Evolutionary conservation across 139 green algal species (phyloP).

Genomic region (Chlamydomonas asymmetrica): DNA sequence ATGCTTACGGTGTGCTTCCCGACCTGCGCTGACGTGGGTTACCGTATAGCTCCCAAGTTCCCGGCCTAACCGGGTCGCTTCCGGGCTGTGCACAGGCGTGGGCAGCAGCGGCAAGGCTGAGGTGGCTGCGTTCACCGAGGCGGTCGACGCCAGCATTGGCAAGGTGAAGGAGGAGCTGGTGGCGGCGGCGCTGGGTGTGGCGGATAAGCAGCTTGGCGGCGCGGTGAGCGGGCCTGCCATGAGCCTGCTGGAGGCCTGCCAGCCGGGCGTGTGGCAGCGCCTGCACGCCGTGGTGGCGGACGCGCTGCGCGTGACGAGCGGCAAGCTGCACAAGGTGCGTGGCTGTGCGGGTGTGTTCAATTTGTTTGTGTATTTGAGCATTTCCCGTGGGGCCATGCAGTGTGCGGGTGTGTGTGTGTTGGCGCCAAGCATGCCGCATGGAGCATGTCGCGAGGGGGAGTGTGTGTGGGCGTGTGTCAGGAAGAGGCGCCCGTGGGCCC

Average conservation of each 20-base stretch:
- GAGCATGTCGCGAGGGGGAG: too few relatives aligned
- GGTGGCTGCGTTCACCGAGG: neutral
- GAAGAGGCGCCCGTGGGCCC: too few relatives aligned
- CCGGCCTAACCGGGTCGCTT: neutral
- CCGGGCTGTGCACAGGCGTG: neutral
- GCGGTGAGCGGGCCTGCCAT: conserved; percentile 26
- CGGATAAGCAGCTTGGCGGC: conserved; percentile 12
- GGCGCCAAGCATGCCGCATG: too few relatives aligned
- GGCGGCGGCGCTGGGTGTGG: neutral
- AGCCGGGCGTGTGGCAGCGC: conserved; percentile 67
- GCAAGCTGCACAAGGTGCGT: neutral
- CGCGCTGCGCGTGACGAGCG: conserved; percentile 27
- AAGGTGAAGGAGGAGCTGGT: conserved; percentile 10
- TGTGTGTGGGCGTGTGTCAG: too few relatives aligned
- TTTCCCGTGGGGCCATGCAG: too few relatives aligned
- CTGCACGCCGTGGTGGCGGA: conserved; percentile 45
- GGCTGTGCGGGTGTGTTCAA: neutral
- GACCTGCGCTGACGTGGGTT: too few relatives aligned
- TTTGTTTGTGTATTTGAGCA: neutral
- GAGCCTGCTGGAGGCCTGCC: conserved; percentile 38
- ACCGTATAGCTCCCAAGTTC: too few relatives aligned
- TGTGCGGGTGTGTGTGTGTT: too few relatives aligned
- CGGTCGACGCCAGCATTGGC: conserved; percentile 18
- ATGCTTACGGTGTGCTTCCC: too few relatives aligned
- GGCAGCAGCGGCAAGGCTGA: conserved; percentile 17